These are phyloP conservation scores for Metahyphopichia silvanorum DNA, from an alignment of 805 yeast genomes.

Conservation along the genomic window DNA sequence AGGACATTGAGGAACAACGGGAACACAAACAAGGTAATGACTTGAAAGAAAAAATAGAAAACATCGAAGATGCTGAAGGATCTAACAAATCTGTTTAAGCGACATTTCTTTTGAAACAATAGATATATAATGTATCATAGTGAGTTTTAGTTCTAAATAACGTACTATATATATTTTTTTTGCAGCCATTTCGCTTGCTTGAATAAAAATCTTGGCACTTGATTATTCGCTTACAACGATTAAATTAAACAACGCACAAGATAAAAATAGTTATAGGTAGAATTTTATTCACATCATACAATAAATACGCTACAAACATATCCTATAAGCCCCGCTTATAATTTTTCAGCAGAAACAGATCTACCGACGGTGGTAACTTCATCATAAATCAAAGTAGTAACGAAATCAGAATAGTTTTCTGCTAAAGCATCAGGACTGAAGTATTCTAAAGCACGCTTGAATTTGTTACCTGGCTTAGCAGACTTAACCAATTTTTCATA, in stretches of 20 bases:
- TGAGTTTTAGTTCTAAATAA: too few species aligned
- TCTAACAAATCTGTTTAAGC: not conserved
- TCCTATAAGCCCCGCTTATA: slow-evolving; percentile 20
- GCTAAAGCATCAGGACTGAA: slow-evolving; percentile 73
- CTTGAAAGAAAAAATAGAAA: not conserved
- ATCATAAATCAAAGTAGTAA: slow-evolving; percentile 73
- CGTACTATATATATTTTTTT: too few species aligned
- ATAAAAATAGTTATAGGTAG: too few species aligned
- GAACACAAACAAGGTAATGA: not conserved
- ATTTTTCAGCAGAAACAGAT: slow-evolving; percentile 39
- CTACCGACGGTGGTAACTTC: slow-evolving; percentile 58
- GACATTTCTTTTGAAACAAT: too few species aligned
- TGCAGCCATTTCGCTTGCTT: too few species aligned
- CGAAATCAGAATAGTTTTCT: slow-evolving; percentile 70
- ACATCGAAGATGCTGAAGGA: not conserved
- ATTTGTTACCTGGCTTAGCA: slow-evolving; percentile 63
- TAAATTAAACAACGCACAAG: too few species aligned
- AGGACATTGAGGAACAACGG: slow-evolving; percentile 1
- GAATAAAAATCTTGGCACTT: too few species aligned
- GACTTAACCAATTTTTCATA: slow-evolving; percentile 46
- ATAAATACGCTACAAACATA: too few species aligned
- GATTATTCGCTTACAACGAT: too few species aligned
- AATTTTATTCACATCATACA: too few species aligned
- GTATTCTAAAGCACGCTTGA: slow-evolving; percentile 63
- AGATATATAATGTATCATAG: too few species aligned